A percentile compares a stretch with the other conserved stretches of the same genome.
Conservation (phyloP, 75 land plant genomes). For the Selaginella moellendorffii region DNA sequence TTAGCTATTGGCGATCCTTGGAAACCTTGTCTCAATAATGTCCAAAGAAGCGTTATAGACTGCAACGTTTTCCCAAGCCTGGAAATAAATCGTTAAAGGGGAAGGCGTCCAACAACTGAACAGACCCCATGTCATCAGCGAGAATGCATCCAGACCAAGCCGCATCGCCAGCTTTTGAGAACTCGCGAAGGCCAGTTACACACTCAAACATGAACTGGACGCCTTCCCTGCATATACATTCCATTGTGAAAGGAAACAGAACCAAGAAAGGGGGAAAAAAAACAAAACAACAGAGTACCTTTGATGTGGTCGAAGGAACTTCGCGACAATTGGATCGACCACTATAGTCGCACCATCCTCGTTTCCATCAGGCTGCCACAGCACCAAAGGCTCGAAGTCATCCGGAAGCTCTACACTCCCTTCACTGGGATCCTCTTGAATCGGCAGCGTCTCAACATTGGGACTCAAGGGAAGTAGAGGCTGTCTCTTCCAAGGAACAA, state of each 20-base stretch:
- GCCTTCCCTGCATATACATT: slow-evolving; percentile 69
- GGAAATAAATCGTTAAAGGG: slow-evolving; percentile 3
- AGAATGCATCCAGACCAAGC: slow-evolving; percentile 67
- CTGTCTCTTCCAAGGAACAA: slow-evolving; percentile 84
- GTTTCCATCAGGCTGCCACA: slow-evolving; percentile 43
- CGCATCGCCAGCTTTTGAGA: slow-evolving; percentile 24
- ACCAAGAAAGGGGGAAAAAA: neutral
- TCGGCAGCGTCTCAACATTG: slow-evolving; percentile 8
- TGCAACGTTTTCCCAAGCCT: slow-evolving; percentile 96
- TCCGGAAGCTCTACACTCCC: slow-evolving; percentile 41
- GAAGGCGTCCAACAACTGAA: neutral
- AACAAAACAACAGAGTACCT: slow-evolving; percentile 34
- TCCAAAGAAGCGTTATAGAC: slow-evolving; percentile 81
- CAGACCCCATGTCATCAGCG: slow-evolving; percentile 99
- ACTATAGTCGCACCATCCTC: slow-evolving; percentile 22
- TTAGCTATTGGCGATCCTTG: slow-evolving; percentile 91
- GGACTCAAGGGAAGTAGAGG: slow-evolving; percentile 22
- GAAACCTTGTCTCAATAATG: slow-evolving; percentile 84
- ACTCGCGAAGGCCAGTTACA: slow-evolving; percentile 66
- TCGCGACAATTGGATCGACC: slow-evolving; percentile 72
- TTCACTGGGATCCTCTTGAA: slow-evolving; percentile 22
- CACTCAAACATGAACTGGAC: slow-evolving; percentile 98
- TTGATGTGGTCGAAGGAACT: slow-evolving; percentile 86
- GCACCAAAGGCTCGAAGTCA: slow-evolving; percentile 69
- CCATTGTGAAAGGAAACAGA: neutral